A percentile compares a stretch with the other conserved stretches of the same genome.
Evolutionary conservation across 2,329 filamentous ascomycete species (phyloP).

Genomic region (Fusarium virguliforme): DNA sequence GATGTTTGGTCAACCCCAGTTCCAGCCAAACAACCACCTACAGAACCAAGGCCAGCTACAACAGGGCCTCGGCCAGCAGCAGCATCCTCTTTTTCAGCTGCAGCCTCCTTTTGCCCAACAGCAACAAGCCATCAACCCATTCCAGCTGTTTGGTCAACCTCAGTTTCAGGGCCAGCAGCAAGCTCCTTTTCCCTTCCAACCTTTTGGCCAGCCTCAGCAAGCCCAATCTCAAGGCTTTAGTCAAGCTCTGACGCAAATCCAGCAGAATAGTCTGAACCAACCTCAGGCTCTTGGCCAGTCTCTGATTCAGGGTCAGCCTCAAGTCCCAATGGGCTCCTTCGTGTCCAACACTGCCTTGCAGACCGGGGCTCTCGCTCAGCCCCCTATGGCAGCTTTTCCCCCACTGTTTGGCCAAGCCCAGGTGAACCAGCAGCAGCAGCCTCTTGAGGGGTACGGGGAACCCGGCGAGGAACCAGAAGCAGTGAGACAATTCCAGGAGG

Average conservation of each 20-base stretch:
- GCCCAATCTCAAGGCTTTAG: neutral
- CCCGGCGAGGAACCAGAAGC: neutral
- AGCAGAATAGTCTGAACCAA: too few relatives aligned
- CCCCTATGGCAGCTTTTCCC: neutral
- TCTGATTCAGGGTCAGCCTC: neutral
- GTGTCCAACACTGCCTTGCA: neutral
- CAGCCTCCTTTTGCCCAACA: neutral
- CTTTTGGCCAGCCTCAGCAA: neutral
- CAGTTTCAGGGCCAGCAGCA: slow-evolving; percentile 3
- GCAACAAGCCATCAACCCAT: neutral
- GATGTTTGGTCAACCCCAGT: neutral
- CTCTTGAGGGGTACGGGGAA: neutral
- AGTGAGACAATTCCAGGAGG: neutral
- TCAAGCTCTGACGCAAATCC: too few relatives aligned
- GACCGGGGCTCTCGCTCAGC: neutral
- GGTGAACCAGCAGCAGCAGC: neutral
- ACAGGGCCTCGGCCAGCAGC: neutral
- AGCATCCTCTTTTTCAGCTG: neutral
- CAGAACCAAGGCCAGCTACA: neutral
- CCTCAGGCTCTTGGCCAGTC: too few relatives aligned
- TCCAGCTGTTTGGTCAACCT: neutral
- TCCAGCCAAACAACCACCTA: neutral
- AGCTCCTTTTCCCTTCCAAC: neutral
- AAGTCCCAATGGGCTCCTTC: neutral
- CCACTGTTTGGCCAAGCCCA: neutral